Base-by-base conservation (phyloP, 305 asterid species). In the Fraxinus dipetala region DNA sequence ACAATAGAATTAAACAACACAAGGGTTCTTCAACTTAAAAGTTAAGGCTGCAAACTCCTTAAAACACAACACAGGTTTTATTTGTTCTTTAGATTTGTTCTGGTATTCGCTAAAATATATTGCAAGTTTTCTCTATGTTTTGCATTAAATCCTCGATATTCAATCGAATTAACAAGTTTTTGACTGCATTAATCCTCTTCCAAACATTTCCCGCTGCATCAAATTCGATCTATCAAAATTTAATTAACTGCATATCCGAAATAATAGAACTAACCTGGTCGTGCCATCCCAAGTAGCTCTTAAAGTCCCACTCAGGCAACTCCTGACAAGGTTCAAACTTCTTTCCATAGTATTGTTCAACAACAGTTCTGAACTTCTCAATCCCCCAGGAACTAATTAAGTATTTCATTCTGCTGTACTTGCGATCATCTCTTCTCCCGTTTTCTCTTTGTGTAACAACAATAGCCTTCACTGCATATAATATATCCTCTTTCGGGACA, bases 351-450 rank as follows among this genome's bases (percentile, higher is more conserved):
- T 94, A 95, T 83, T 90, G 92, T 85, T 95, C 98, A 63, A 88
- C 95, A 73, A 93, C 99, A 88, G 84, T 78, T 87, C 90, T 90
- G 84, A 95, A 95, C 87, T 89, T 89, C 51, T 87, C 90, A 51
- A 89, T 85, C 31, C 90, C 90, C 90, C 92, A 89, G 3, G 90
- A 87, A 69, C 87, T 87, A 63, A 89, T 77, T 74, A 95, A 90
- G 85, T 95, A 95, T 90, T 95, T 95, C 99, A 95, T 88, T 81
- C 99, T 95, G 83, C 99, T 95, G 85, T 92, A 94, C 87, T 84
- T 95, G 70, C 99, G 97, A 75, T 94, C 99, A 87, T 95, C 98
- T 90, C 99, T 90, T 92, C 99, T 89, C 78, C 99, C 99, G 78
- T 94, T 87, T 85, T 95, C 97, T 86, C 98, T 91, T 80, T 94